Evolutionary conservation across 164 flowering plant species (phyloP), one percentile per base, ranked within the genome.

Genomic region (Magnolia kwangsiensis): DNA sequence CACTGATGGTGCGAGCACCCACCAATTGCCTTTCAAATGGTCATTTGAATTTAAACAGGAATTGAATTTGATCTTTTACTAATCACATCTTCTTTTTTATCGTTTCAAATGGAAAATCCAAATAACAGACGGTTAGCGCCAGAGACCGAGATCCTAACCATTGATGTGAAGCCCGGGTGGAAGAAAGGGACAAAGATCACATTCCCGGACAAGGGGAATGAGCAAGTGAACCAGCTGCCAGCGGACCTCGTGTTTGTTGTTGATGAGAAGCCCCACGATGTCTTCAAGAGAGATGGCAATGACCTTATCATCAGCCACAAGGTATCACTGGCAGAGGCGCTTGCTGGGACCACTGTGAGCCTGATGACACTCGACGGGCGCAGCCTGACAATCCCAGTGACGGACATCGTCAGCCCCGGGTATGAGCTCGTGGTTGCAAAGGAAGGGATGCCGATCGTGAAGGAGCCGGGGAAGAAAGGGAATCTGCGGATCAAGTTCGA

Each of bases 141-240:
- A 1, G 86, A 84, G 55, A 67, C 84, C 63, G 97, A 91, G 84
- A 86, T 91, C 45, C 65, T 92, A 50, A 86, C 90, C 0, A 89
- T 92, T 21, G 83, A 89, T 16, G 84, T 90, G 27, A 91, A 91
- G 79, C 95, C 95, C 1, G 97, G 97, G 7, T 92, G 95, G 95
- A 90, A 92, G 79, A 91, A 89, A 77, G 95, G 97, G 7, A 92
- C 92, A 20, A 91, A 91, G 85, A 91, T 91, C 78, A 89, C 91
- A 1, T 92, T 91, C 77, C 92, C 94, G 18, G 96, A 88, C 82
- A 90, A 89, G 80, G 95, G 97, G 19, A 89, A 92, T 68, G 89
- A 90, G 63, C 87, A 84, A 65, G 82, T 81, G 20, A 83, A 84
- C 75, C 82, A 84, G 20, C 80, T 83, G n/a, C 90, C 92, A 21